Percentiles rank a stretch among this genome's conserved stretches.
Conservation (phyloP, 306 rosid species). For the Rosa rugosa region DNA sequence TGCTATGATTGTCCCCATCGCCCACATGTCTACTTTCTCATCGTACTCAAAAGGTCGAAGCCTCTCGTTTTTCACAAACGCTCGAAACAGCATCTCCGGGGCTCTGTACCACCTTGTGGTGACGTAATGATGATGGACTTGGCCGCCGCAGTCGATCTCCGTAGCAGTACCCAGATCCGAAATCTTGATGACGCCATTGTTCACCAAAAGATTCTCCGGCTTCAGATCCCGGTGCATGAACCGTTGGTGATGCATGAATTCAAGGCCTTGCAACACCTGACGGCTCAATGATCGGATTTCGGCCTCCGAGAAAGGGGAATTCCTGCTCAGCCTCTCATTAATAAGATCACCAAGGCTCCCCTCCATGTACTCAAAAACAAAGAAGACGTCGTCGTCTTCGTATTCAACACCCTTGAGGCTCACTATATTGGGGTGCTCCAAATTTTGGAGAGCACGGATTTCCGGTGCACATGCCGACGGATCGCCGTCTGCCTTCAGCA, state of each 20-base stretch:
- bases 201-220: background rate
- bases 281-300: background rate
- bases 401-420: background rate
- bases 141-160: background rate
- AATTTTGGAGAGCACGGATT: background rate
- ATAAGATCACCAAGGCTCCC: background rate
- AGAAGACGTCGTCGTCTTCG: background rate
- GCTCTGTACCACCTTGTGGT: background rate
- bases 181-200: background rate
- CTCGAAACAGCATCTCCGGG: background rate
- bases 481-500: background rate
- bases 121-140: background rate
- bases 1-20: background rate
- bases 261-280: background rate
- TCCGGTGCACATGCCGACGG: background rate
- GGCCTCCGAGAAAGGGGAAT: background rate
- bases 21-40: slow-evolving; percentile 2
- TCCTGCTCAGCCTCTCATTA: background rate
- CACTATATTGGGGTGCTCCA: background rate
- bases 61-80: background rate
- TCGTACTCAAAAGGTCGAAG: background rate
- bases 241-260: background rate
- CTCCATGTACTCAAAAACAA: background rate
- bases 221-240: background rate
- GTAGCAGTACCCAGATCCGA: background rate